phyloP scores from a whole-genome alignment of 148 eudicot genomes.

The Arbutus unedo region DNA sequence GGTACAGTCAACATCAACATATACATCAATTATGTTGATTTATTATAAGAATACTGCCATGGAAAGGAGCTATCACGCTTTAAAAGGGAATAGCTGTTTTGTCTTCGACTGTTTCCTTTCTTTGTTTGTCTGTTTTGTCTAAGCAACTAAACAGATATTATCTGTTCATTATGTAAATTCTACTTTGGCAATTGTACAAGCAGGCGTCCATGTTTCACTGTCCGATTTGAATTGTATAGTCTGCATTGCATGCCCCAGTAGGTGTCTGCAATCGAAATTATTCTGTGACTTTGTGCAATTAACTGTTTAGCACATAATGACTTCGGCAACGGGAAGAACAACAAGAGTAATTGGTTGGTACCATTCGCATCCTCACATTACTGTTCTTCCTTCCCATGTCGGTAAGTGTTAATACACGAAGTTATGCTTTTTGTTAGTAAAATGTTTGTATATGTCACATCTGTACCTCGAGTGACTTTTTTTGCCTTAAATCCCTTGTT shows the following conservation, averaged over 20 bases:
- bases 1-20: not conserved
- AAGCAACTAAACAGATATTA: not conserved
- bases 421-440: not conserved
- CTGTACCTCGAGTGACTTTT: not conserved
- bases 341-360: slow-evolving; percentile 99
- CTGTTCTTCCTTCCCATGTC: slow-evolving; percentile 99
- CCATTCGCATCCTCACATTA: slow-evolving; percentile 98
- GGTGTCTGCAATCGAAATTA: not conserved
- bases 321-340: slow-evolving; percentile 67
- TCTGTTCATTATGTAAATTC: not conserved
- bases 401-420: slow-evolving; percentile 47
- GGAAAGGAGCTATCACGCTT: not conserved
- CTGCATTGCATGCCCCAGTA: not conserved
- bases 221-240: not conserved
- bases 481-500: not conserved
- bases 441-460: not conserved
- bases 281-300: slow-evolving; percentile 37
- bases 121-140: not conserved
- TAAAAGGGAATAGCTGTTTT: not conserved
- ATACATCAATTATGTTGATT: not conserved
- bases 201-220: not conserved
- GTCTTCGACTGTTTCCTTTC: not conserved
- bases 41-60: not conserved
- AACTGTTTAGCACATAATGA: slow-evolving; percentile 86
- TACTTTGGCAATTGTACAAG: not conserved